A percentile compares a stretch with the other conserved stretches of the same genome.
These are phyloP conservation scores for Scheffersomyces quercinus DNA, from an alignment of 1,139 yeast genomes.

Conservation along the genomic window DNA sequence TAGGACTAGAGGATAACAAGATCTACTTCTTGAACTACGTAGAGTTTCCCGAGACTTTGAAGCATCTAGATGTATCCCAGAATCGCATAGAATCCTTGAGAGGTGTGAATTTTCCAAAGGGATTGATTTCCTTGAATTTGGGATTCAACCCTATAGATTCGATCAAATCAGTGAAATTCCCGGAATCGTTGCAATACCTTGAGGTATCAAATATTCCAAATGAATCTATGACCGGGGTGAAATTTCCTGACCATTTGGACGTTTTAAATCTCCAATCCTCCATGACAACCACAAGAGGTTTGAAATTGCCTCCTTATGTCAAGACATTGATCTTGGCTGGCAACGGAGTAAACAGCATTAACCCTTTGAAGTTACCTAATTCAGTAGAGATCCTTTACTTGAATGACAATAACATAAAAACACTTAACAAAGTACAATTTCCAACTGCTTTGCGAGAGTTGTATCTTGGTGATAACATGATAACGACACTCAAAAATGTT, in stretches of 20 bases:
- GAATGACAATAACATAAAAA: constrained; percentile 45
- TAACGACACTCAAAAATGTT: constrained; percentile 48
- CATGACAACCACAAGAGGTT: constrained; percentile 49
- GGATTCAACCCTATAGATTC: constrained; percentile 47
- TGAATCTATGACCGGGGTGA: constrained; percentile 50
- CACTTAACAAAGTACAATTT: constrained; percentile 45
- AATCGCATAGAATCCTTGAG: constrained; percentile 43
- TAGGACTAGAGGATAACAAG: constrained; percentile 40
- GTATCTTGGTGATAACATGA: constrained; percentile 44
- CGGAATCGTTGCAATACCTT: constrained; percentile 35
- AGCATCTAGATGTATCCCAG: constrained; percentile 38
- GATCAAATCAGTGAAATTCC: constrained; percentile 43
- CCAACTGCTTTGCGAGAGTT: constrained; percentile 38
- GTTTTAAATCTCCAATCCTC: constrained; percentile 44
- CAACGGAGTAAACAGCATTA: constrained; percentile 48
- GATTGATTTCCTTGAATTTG: constrained; percentile 31
- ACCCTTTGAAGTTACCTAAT: constrained; percentile 47
- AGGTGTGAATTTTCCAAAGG: constrained; percentile 40
- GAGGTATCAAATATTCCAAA: constrained; percentile 48
- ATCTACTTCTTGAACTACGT: constrained; percentile 42
- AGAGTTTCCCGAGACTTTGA: constrained; percentile 37
- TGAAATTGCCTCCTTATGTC: constrained; percentile 39
- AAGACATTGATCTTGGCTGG: constrained; percentile 36
- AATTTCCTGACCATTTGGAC: constrained; percentile 43
- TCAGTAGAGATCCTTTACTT: constrained; percentile 39